These are phyloP conservation scores for Penicillium frequentans DNA, from an alignment of 2,329 filamentous ascomycete species.

Conservation along the genomic window DNA sequence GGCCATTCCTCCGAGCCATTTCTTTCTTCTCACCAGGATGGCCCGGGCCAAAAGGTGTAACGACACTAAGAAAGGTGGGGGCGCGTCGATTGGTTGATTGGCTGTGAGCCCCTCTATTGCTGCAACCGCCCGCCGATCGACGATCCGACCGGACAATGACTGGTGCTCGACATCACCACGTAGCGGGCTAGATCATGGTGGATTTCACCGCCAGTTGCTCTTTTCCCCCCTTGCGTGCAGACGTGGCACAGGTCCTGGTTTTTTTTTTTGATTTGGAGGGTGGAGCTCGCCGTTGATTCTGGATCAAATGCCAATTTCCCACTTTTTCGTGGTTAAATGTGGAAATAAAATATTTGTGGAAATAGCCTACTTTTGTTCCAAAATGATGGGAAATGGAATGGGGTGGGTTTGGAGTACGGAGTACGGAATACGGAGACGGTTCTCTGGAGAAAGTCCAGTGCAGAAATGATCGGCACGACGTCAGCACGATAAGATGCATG, in stretches of 20 bases:
- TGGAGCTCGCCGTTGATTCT: neutral
- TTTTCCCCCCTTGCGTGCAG: slow-evolving; percentile 19
- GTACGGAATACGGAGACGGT: too few species aligned
- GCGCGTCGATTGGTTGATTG: neutral
- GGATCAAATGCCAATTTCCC: neutral
- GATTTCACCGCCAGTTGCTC: slow-evolving; percentile 28
- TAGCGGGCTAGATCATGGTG: slow-evolving; percentile 26
- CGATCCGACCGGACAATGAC: slow-evolving; percentile 27
- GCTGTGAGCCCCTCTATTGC: neutral
- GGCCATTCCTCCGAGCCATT: slow-evolving; percentile 4
- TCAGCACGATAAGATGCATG: slow-evolving; percentile 1
- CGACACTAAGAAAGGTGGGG: slow-evolving; percentile 10
- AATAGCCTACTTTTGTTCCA: neutral
- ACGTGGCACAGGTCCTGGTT: slow-evolving; percentile 16
- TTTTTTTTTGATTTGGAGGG: neutral
- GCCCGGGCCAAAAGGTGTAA: slow-evolving; percentile 24
- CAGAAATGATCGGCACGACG: neutral
- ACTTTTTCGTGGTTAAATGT: neutral
- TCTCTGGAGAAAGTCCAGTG: neutral
- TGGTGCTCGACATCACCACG: slow-evolving; percentile 24
- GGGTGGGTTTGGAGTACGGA: neutral
- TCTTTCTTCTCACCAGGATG: slow-evolving; percentile 6
- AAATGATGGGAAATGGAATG: neutral
- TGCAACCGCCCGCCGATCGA: slow-evolving; percentile 26
- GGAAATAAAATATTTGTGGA: neutral